A percentile compares a stretch with the other conserved stretches of the same genome.
Conservation (phyloP, 2,329 filamentous ascomycete genomes). For the Phoma herbarum region DNA sequence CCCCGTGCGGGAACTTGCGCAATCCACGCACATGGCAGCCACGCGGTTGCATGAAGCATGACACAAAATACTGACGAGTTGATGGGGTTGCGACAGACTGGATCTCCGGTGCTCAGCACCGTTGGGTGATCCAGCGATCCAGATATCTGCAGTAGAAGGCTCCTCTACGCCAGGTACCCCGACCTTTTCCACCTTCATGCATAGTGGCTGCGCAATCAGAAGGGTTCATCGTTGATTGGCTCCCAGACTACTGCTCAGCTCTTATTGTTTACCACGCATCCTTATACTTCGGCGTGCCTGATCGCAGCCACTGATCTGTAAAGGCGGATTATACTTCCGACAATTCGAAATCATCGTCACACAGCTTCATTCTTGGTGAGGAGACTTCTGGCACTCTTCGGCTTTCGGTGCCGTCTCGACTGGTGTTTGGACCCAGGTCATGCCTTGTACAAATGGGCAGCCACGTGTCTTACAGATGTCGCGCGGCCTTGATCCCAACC, state of each 20-base stretch:
- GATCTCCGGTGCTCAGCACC: slow-evolving; percentile 2
- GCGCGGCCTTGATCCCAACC: neutral
- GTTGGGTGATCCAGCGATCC: neutral
- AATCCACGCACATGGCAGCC: slow-evolving; percentile 18
- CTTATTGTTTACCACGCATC: neutral
- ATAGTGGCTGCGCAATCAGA: neutral
- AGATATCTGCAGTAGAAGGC: slow-evolving; percentile 11
- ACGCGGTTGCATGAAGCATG: slow-evolving; percentile 12
- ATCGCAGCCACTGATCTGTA: neutral
- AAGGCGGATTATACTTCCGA: neutral
- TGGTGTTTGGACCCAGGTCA: neutral
- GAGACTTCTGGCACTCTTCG: neutral
- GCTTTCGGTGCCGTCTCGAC: neutral
- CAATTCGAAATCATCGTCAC: neutral
- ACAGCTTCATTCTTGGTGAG: neutral
- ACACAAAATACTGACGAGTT: slow-evolving; percentile 6
- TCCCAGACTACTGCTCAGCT: neutral
- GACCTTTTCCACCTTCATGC: neutral
- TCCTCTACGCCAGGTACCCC: slow-evolving; percentile 1
- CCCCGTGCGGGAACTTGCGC: slow-evolving; percentile 11
- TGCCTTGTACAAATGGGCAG: slow-evolving; percentile 2
- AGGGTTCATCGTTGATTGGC: neutral
- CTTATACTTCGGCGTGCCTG: neutral
- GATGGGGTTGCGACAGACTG: slow-evolving; percentile 1
- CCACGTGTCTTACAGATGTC: slow-evolving; percentile 10